These are phyloP conservation scores for Jimgerdemannia flammicorona DNA, from an alignment of 192 early-diverging fungal genomes.

Conservation along the genomic window DNA sequence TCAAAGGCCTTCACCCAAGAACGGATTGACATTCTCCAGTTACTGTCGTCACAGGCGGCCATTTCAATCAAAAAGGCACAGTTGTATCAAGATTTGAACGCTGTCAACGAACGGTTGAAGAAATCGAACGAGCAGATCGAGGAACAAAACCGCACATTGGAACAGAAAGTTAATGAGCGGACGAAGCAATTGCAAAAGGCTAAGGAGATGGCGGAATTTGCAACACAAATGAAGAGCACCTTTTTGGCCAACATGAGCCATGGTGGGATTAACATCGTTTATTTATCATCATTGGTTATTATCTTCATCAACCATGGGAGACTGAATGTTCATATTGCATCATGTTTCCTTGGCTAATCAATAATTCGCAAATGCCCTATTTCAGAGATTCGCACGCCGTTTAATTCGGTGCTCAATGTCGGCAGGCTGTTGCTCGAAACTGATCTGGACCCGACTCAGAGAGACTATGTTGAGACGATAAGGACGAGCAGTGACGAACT, in stretches of 20 bases:
- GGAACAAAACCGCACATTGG: conserved; percentile 15
- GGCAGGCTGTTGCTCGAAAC: conserved; percentile 64
- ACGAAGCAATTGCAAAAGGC: conserved; percentile 9
- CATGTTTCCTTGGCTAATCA: neutral
- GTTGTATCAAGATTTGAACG: conserved; percentile 13
- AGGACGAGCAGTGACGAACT: conserved; percentile 37
- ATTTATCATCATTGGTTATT: neutral
- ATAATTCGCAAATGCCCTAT: too few species aligned
- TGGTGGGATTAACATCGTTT: neutral
- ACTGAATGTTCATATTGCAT: too few species aligned
- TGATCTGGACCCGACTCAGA: conserved; percentile 62
- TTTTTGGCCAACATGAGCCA: conserved; percentile 83
- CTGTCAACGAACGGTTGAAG: conserved; percentile 10
- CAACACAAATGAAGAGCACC: conserved; percentile 20
- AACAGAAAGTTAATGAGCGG: conserved; percentile 12
- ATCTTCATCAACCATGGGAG: too few species aligned
- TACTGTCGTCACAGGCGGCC: conserved; percentile 16
- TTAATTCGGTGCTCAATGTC: conserved; percentile 76
- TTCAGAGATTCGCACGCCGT: conserved; percentile 70
- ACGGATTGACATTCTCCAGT: conserved; percentile 10
- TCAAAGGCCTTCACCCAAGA: conserved; percentile 17
- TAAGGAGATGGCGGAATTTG: conserved; percentile 3
- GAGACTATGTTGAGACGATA: conserved; percentile 54
- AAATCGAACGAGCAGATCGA: conserved; percentile 18
- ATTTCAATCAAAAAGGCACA: conserved; percentile 18